phyloP scores from a whole-genome alignment of 805 yeast species.

The Sugiyamaella smithiae region DNA sequence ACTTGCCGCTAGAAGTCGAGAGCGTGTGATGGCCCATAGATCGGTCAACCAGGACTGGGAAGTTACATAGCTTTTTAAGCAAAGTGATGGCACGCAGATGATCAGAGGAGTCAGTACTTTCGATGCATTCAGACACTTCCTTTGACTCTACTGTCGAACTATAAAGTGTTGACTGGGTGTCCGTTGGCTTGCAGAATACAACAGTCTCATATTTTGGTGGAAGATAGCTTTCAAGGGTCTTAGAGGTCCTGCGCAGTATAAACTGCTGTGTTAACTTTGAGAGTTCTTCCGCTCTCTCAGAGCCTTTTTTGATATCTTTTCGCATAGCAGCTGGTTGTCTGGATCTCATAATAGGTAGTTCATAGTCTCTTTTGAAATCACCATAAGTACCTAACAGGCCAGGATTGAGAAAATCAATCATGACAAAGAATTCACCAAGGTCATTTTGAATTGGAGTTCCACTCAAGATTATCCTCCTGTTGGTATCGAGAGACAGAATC shows the following conservation, averaged over 20 bases:
- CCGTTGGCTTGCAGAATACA: conserved; percentile 74
- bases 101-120: conserved; percentile 29
- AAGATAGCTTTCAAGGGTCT: conserved; percentile 51
- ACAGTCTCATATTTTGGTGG: conserved; percentile 76
- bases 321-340: conserved; percentile 61
- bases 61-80: conserved; percentile 78
- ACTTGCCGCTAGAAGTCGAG: conserved; percentile 52
- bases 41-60: conserved; percentile 59
- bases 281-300: conserved; percentile 58
- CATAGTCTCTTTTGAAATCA: conserved; percentile 46
- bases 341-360: conserved; percentile 68
- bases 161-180: conserved; percentile 55
- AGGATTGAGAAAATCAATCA: conserved; percentile 82
- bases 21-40: conserved; percentile 5
- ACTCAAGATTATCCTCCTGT: conserved; percentile 62
- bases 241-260: conserved; percentile 68
- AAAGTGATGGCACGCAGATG: conserved; percentile 68
- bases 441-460: conserved; percentile 97
- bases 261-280: conserved; percentile 62
- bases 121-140: conserved; percentile 32
- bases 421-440: conserved; percentile 72
- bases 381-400: conserved; percentile 67
- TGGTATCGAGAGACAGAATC: conserved; percentile 52
- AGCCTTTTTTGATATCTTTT: conserved; percentile 53
- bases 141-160: conserved; percentile 44